Evolutionary conservation across 441 rosid genomes (phyloP), one percentile per base, ranked within the genome.

Genomic region (Macaranga tanarius): DNA sequence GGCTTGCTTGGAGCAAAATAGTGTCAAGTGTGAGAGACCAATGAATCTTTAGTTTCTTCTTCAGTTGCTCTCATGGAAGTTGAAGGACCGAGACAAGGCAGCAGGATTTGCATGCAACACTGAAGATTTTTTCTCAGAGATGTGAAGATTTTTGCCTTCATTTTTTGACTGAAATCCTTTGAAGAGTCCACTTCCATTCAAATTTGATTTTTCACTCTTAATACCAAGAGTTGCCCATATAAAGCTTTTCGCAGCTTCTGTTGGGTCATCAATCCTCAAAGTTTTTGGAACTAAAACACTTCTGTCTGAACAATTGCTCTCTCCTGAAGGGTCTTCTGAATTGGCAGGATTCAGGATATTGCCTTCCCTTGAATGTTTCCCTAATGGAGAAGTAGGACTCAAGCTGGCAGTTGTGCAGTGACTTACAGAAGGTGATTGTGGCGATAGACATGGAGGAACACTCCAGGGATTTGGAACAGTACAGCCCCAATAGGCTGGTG

Each of bases 341-440:
- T 31, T 34, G 34, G 51, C 47, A 67, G 68, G 71, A 15, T 56
- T 72, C 12, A 65, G 22, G 67, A 65, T 51, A 64, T 77, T 40
- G 13, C 71, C 82, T 16, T 88, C 91, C 63, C 90, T 82, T 22
- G 84, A 86, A 80, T 84, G 93, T 75, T 89, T 89, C 34, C 93
- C 93, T 45, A 89, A 77, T 19, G 84, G 81, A 5, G 79, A 85
- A 19, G 76, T 71, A 15, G 90, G 79, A 67, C 80, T 81, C n/a
- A 83, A 72, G 19, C 75, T 77, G 4, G 19, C 15, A 38, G 85
- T 76, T 19, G 76, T 42, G 31, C 79, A 50, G 55, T 75, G 75
- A 42, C 70, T 85, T 8, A 62, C 70, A 47, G 84, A 56, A 23
- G 85, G 62, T 52, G 84, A 59, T 44, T 73, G 76, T 20, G 77